Evolutionary conservation across 495 filamentous ascomycete species (phyloP), one percentile per base, ranked within the genome.

Genomic region (Penicillium tannophilum): DNA sequence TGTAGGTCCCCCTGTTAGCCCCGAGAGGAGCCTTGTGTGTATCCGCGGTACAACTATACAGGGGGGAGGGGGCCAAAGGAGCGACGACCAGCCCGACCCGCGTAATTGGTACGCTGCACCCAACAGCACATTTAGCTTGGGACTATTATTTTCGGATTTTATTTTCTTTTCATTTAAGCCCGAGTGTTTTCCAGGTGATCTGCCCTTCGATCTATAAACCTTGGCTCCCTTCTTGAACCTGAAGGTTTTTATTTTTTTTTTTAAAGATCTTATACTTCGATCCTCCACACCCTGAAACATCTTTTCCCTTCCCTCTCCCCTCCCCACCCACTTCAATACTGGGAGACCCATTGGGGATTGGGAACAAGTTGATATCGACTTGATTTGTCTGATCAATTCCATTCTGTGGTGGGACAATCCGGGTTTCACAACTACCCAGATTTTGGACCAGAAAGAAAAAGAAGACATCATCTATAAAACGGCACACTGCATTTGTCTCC

Each of bases 1-100:
- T 28, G 43, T 30, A 39, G 17, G 28, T 23, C 36, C 52, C 58
- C 59, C 63, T 66, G 60, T 60, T 65, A 63, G 57, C 56, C 45
- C 54, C 55, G 46, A 46, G 23, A 55, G 31, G 50, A 59, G 59
- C 51, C 57, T 61, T 62, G 64, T 67, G 42, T 58, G 64, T 69
- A 69, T 67, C 66, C 59, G 64, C 63, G 63, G 63, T 69, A 69
- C 61, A 56, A 52, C 60, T 55, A 55, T 43, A 60, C 39, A 57
- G 60, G 60, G 28, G 28, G 64, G 60, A 62, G 28, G 28, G 64
- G 60, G 65, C 64, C 67, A 65, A 68, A 65, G 59, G 67, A 58
- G 55, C 54, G 55, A 59, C 62, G 63, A 59, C 57, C 62, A 62
- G 54, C 62, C 58, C 59, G 64, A 62, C 53, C 61, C 55, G 52